Evolutionary conservation across 257 asterid species (phyloP).

Genomic region (Solanum peruvianum): DNA sequence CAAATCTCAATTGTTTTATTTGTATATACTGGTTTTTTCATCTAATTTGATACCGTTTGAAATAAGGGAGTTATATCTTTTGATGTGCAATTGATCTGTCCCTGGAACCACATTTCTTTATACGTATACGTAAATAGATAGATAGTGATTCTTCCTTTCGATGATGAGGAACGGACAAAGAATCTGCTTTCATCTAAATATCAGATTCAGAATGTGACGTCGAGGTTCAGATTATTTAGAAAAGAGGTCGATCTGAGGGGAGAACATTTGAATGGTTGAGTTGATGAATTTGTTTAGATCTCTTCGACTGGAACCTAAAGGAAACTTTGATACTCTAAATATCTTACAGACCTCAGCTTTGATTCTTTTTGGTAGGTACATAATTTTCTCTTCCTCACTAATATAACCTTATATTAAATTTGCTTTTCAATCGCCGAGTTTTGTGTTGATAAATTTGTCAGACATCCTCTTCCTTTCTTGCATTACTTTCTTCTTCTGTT

Average conservation of each 20-base stretch:
- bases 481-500: neutral
- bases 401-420: neutral
- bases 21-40: neutral
- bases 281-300: neutral
- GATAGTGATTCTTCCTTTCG: neutral
- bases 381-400: too few relatives aligned
- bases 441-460: neutral
- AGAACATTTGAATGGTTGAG: neutral
- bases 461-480: neutral
- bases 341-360: slow-evolving; percentile 72
- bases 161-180: neutral
- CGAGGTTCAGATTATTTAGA: neutral
- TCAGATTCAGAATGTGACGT: neutral
- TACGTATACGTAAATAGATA: neutral
- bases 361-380: slow-evolving; percentile 2
- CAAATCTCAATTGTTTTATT: neutral
- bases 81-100: slow-evolving; percentile 9
- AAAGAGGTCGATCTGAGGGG: neutral
- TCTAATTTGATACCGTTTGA: slow-evolving; percentile 46
- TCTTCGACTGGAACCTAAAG: neutral
- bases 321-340: slow-evolving; percentile 39
- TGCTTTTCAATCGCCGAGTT: neutral
- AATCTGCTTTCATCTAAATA: neutral
- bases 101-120: neutral
- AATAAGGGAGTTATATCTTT: slow-evolving; percentile 60